Base-by-base conservation (phyloP, 2,329 filamentous ascomycete species). In the Chrysosporium queenslandicum region DNA sequence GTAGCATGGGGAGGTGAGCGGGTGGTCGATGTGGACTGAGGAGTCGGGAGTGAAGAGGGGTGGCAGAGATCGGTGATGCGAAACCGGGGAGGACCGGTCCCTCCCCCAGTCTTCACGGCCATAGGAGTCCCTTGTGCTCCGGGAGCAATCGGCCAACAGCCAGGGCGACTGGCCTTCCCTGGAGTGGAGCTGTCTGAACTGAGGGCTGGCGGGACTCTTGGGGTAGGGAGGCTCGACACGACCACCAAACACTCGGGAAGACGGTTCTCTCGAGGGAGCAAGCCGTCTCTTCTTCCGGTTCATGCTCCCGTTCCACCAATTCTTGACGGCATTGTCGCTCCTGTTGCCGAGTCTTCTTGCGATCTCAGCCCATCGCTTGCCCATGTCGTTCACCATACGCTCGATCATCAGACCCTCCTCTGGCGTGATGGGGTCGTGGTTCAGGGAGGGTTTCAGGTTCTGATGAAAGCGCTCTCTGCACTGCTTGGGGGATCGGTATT, bases 261-360 rank as follows among this genome's bases (percentile, higher is more conserved):
- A 34, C 41, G 46, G n/a, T 21, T 49, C 46, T 40, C 46, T 39
- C 11, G 46, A 27, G 2, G 46, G 34, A 27, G 34, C 46, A 7
- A 39, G 34, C 23, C 74, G 67, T 58, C 82, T 74, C 63, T 75
- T 77, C 62, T 85, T 78, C 63, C 89, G 81, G 72, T 95, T 95
- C 77, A 90, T 86, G 66, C 85, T 87, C 46, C 90, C 89, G 66
- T 95, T 95, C 87, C 87, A 95, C 88, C 89, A 96, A 69, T 96
- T 96, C 79, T 96, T 96, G 58, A 96, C 87, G 25, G 87, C 86
- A 64, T 96, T 96, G 73, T 96, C 90, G 68, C 89, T 94, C 63
- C 90, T 84, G 58, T 88, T 88, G 51, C 84, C 78, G 18, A 96
- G 77, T 42, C 81, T 77, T 59, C 90, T 79, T 41, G 90, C 87